These are phyloP conservation scores for Endoconidiophora laricicola DNA, from an alignment of 2,329 filamentous ascomycete genomes.

Conservation along the genomic window DNA sequence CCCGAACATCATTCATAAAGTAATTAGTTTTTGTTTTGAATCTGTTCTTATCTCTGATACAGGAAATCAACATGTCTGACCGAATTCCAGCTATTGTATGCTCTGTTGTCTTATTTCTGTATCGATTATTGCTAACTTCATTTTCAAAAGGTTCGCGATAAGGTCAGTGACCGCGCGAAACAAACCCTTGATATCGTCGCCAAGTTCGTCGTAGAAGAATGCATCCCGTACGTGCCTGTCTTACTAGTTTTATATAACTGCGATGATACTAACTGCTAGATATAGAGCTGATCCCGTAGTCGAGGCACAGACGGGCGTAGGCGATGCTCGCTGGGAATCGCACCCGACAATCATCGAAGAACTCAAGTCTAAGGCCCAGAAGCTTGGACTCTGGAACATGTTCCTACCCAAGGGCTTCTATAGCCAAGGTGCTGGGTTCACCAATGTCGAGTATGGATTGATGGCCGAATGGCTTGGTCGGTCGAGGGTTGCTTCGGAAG, in stretches of 20 bases:
- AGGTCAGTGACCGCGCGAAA: constrained; percentile 71
- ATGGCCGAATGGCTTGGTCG: constrained; percentile 95
- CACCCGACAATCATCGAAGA: constrained; percentile 76
- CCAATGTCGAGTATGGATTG: constrained; percentile 88
- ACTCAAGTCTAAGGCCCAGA: constrained; percentile 67
- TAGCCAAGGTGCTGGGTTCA: constrained; percentile 85
- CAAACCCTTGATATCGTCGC: constrained; percentile 75
- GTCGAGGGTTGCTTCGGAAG: constrained; percentile 67
- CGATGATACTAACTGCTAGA: constrained; percentile 5
- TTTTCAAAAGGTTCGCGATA: constrained; percentile 26
- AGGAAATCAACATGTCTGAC: constrained; percentile 6
- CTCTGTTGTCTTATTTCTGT: background rate
- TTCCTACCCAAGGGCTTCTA: constrained; percentile 93
- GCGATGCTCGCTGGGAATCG: constrained; percentile 58
- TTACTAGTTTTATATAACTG: background rate
- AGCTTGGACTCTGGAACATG: constrained; percentile 93
- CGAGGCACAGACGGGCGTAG: constrained; percentile 62
- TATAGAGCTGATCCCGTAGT: constrained; percentile 60
- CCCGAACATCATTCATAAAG: too few relatives aligned
- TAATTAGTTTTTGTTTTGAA: too few relatives aligned
- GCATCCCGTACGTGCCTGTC: constrained; percentile 44
- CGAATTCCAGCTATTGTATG: constrained; percentile 11
- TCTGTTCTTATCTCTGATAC: too few relatives aligned
- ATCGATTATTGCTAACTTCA: background rate
- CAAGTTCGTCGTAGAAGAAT: constrained; percentile 95